Evolutionary conservation across 2,329 filamentous ascomycete species (phyloP), one percentile per base, ranked within the genome.

Genomic region (Phialophora macrospora): DNA sequence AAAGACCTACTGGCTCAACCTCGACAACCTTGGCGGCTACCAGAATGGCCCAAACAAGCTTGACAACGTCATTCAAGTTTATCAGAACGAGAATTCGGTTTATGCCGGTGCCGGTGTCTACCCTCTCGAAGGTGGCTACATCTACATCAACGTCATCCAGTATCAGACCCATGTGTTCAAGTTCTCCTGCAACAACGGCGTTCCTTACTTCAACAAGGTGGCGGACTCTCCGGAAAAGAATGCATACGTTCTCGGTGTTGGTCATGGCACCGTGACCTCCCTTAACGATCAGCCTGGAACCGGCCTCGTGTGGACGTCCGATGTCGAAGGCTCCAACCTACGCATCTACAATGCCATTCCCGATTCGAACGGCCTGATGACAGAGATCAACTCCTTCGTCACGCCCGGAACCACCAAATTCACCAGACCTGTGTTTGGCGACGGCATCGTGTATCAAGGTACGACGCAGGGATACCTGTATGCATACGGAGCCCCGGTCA

Each of bases 51-150:
- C 74, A 5, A 75, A 73, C 22, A 74, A 74, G 58, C 75, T 74
- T 0, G 79, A 81, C 67, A 74, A 73, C 9, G 70, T 78, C 20
- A 61, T 81, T 22, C 78, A 80, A 66, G 77, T 75, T 1, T 75
- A 78, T 28, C 69, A 72, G 38, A 75, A 74, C 8, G 71, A 72
- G 2, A 72, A 73, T 17, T 74, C 77, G 1, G 72, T 80, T 8
- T 80, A 77, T 61, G 77, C 76, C 26, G 77, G 75, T 14, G 71
- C 73, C 22, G 80, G 77, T 12, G 78, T 77, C 11, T 81, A 80
- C 63, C 79, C 79, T 1, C 68, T 76, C 1, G 80, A 80, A 67
- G 80, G 80, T 22, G 80, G 80, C 11, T 81, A 77, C 55, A 77
- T 81, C 65, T 81, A 81, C 54, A 72, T 77, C 57, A 77, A 73